Evolutionary conservation across 164 flowering plant species (phyloP).

Genomic region (Cinnamomum chago): DNA sequence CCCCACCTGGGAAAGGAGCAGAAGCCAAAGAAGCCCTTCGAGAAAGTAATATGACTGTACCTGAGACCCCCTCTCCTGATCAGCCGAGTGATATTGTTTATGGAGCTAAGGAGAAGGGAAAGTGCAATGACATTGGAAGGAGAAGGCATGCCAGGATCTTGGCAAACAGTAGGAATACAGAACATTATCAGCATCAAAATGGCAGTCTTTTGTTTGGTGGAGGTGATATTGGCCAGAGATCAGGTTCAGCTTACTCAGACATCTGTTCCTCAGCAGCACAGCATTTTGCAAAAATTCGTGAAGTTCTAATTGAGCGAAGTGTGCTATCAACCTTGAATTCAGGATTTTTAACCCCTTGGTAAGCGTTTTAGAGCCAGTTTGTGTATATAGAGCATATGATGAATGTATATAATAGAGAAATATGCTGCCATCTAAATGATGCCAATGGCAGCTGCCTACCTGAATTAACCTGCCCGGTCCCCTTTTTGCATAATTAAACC

Average conservation of each 20-base stretch:
- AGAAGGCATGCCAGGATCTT: constrained; percentile 57
- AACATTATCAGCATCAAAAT: constrained; percentile 35
- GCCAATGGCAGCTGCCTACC: too few species aligned
- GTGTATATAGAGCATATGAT: not conserved
- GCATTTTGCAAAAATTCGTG: constrained; percentile 90
- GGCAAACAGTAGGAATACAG: constrained; percentile 38
- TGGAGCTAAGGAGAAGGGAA: constrained; percentile 51
- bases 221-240: constrained; percentile 43
- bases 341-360: constrained; percentile 95
- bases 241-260: constrained; percentile 75
- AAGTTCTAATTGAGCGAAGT: constrained; percentile 84
- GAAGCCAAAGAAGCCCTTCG: constrained; percentile 53
- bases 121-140: constrained; percentile 53
- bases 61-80: constrained; percentile 99
- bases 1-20: constrained; percentile 70
- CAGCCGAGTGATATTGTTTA: constrained; percentile 58
- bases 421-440: too few species aligned
- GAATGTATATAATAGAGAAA: not conserved
- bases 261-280: constrained; percentile 83
- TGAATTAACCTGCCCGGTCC: too few species aligned
- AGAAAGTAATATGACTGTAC: constrained; percentile 81
- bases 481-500: too few species aligned
- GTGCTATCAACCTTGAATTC: constrained; percentile 85
- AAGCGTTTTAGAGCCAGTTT: constrained; percentile 17
- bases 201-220: constrained; percentile 42